Evolutionary conservation across 2,329 filamentous ascomycete genomes (phyloP).

Genomic region (Alternaria angustiovoidea): DNA sequence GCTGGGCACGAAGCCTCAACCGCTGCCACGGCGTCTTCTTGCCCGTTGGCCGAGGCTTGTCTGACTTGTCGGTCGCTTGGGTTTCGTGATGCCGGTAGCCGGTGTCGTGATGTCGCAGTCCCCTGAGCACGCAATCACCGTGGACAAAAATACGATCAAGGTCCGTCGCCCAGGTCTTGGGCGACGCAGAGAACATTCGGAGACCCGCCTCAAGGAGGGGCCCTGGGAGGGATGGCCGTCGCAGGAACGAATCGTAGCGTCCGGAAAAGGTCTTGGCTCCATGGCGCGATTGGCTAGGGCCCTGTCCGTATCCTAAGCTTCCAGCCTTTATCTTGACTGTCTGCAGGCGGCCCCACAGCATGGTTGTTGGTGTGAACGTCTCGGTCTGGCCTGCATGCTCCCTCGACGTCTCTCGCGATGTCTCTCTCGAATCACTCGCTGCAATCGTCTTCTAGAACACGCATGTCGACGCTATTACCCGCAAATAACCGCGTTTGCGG

Average conservation of each 20-base stretch:
- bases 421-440: not conserved
- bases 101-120: not conserved
- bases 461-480: constrained; percentile 1
- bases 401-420: not conserved
- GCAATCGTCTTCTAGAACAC: not conserved
- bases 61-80: not conserved
- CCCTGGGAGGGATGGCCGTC: not conserved
- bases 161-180: constrained; percentile 9
- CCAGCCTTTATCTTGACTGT: constrained; percentile 13
- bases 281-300: constrained; percentile 10
- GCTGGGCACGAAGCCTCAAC: constrained; percentile 12
- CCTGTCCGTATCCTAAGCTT: constrained; percentile 12
- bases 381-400: constrained; percentile 1
- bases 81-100: not conserved
- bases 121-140: constrained; percentile 4
- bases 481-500: constrained; percentile 10
- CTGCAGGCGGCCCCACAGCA: constrained; percentile 7
- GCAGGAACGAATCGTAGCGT: constrained; percentile 7
- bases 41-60: constrained; percentile 9
- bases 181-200: constrained; percentile 4
- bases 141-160: not conserved
- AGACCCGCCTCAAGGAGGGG: not conserved
- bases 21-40: constrained; percentile 10
- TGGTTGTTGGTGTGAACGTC: constrained; percentile 7
- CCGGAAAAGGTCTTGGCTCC: constrained; percentile 3